phyloP scores from a whole-genome alignment of 768 basidiomycete species.

The Mycena alexandri region DNA sequence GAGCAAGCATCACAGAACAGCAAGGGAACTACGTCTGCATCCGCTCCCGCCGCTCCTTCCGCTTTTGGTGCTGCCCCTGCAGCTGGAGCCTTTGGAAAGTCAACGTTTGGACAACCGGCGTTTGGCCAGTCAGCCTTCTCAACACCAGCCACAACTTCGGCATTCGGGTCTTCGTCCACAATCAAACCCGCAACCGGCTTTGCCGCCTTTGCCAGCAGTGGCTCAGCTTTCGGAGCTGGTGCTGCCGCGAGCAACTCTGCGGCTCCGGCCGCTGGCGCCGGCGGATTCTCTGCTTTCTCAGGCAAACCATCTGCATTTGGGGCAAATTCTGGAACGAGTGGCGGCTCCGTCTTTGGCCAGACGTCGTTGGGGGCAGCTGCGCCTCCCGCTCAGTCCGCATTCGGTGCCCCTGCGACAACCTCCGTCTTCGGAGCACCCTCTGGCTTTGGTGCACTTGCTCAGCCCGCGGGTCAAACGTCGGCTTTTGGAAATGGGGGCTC shows the following conservation, averaged over 20 bases:
- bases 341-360: slow-evolving; percentile 47
- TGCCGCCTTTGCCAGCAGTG: slow-evolving; percentile 31
- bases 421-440: slow-evolving; percentile 25
- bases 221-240: slow-evolving; percentile 31
- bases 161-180: slow-evolving; percentile 27
- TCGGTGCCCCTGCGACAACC: slow-evolving; percentile 27
- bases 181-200: slow-evolving; percentile 32
- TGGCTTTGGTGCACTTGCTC: slow-evolving; percentile 14
- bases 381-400: slow-evolving; percentile 41
- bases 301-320: slow-evolving; percentile 36
- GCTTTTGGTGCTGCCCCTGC: slow-evolving; percentile 53
- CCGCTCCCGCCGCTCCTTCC: slow-evolving; percentile 43
- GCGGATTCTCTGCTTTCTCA: slow-evolving; percentile 39
- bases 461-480: slow-evolving; percentile 13
- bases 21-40: slow-evolving; percentile 7
- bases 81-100: slow-evolving; percentile 36
- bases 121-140: slow-evolving; percentile 43
- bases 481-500: slow-evolving; percentile 21
- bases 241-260: slow-evolving; percentile 47
- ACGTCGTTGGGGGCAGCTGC: slow-evolving; percentile 32
- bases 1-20: slow-evolving; percentile 66
- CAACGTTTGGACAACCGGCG: slow-evolving; percentile 51
- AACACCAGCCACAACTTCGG: slow-evolving; percentile 24
- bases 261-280: slow-evolving; percentile 38
- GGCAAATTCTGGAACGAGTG: slow-evolving; percentile 21